Evolutionary conservation across 2,329 filamentous ascomycete genomes (phyloP), one percentile per base, ranked within the genome.

Genomic region (Ophiostoma quercus): DNA sequence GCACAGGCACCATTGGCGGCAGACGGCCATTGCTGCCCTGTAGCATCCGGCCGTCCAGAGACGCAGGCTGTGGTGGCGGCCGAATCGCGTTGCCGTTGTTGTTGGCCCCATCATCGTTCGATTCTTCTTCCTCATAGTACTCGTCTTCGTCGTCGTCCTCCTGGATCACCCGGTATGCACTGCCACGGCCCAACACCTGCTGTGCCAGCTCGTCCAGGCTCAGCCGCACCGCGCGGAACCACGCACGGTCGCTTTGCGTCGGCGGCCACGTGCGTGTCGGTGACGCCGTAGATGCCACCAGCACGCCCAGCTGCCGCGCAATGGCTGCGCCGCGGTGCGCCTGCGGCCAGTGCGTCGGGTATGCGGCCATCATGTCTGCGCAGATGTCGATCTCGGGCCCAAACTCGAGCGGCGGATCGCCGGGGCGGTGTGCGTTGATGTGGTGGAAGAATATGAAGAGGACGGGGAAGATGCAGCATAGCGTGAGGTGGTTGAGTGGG

Each of bases 401-500:
- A 8, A 67, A 67, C 14, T 32, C 66, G 16, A 67, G 66, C 43
- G 66, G 66, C 25, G 66, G 25, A 14, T 67, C 66, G 29, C 66
- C 66, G 2, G 66, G 66, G 5, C 66, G 66, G 43, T 67, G 66
- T 22, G 41, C 43, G 12, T 51, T 32, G 66, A 67, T 37, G 43
- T 67, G 66, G 19, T 54, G 66, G 43, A 67, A 67, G 66, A 67
- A 67, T 8, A 67, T 67, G 16, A 67, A 67, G 3, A 67, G 66
- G 12, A 80, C 77, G 9, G 80, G 79, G 6, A 81, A 74, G 2
- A 81, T 71, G 1, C 81, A 78, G 69, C 77, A 80, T 1, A 83
- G 73, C 0, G 80, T 81, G 2, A 82, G 76, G 25, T 78, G 78
- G 71, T 83, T 83, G 5, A 83, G 74, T 0, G 81, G 81, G 0